These are phyloP conservation scores for Thraustotheca clavata DNA, from an alignment of 352 stramenopile genomes.

Conservation along the genomic window DNA sequence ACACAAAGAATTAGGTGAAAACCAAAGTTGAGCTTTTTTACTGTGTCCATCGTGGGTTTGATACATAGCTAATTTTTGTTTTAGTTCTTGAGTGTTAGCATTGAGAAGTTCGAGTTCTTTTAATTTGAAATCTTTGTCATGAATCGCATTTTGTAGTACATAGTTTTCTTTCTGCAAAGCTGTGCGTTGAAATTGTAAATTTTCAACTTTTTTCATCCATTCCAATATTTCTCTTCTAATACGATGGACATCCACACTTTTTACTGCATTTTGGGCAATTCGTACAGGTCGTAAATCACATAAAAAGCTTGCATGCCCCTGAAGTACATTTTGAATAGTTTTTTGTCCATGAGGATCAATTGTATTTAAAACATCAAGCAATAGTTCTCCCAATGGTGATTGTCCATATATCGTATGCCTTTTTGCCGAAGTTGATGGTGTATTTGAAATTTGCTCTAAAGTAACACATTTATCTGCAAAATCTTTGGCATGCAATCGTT, in stretches of 20 bases:
- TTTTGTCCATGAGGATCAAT: background rate
- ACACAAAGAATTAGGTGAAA: background rate
- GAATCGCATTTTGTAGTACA: slow-evolving; percentile 54
- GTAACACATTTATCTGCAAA: slow-evolving; percentile 10
- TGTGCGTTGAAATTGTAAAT: slow-evolving; percentile 63
- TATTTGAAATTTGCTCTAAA: background rate
- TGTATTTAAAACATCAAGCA: background rate
- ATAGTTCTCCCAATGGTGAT: background rate
- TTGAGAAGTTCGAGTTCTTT: slow-evolving; percentile 36
- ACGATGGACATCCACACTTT: slow-evolving; percentile 4
- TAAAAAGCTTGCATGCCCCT: slow-evolving; percentile 18
- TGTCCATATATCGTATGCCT: slow-evolving; percentile 3
- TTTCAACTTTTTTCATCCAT: slow-evolving; percentile 33
- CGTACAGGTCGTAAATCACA: slow-evolving; percentile 7
- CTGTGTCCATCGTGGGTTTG: slow-evolving; percentile 21
- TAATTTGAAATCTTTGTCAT: slow-evolving; percentile 42
- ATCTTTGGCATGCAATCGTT: background rate
- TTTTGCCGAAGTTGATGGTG: background rate
- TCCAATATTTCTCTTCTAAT: slow-evolving; percentile 15
- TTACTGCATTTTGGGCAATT: background rate
- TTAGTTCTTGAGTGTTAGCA: slow-evolving; percentile 29
- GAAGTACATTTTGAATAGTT: slow-evolving; percentile 1
- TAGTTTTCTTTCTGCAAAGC: slow-evolving; percentile 68
- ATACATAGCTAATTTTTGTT: slow-evolving; percentile 34
- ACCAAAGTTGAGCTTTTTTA: background rate